phyloP scores from a whole-genome alignment of 345 rosid species.

The Aurinia saxatilis region DNA sequence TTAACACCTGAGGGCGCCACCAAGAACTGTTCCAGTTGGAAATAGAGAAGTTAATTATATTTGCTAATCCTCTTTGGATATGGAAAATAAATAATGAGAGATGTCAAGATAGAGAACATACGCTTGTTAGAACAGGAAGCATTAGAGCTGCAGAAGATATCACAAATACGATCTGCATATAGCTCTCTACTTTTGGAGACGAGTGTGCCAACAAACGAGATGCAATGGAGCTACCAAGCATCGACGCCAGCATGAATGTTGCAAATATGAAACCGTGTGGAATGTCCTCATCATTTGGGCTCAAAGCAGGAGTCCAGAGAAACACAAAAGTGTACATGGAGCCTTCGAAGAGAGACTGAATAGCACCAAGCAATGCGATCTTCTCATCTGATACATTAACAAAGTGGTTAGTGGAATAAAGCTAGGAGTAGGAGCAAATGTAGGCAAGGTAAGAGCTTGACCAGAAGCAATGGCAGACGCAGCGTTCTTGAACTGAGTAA shows the following conservation, averaged over 20 bases:
- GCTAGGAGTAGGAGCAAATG: neutral
- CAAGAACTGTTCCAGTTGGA: slow-evolving; percentile 48
- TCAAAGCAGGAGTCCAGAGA: slow-evolving; percentile 95
- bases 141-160: slow-evolving; percentile 66
- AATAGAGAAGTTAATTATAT: neutral
- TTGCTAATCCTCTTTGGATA: neutral
- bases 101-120: slow-evolving; percentile 27
- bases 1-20: slow-evolving; percentile 52
- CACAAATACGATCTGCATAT: slow-evolving; percentile 85
- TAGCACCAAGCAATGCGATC: slow-evolving; percentile 86
- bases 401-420: slow-evolving; percentile 13
- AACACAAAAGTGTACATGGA: slow-evolving; percentile 96
- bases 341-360: slow-evolving; percentile 96
- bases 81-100: neutral
- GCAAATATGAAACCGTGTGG: slow-evolving; percentile 96
- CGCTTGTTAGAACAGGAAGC: slow-evolving; percentile 75
- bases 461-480: slow-evolving; percentile 67
- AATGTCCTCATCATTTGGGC: slow-evolving; percentile 86
- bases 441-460: slow-evolving; percentile 23
- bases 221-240: slow-evolving; percentile 93
- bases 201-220: slow-evolving; percentile 73
- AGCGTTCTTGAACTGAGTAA: slow-evolving; percentile 62
- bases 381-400: slow-evolving; percentile 70
- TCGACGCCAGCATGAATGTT: slow-evolving; percentile 91
- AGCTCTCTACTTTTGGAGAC: slow-evolving; percentile 64